These are phyloP conservation scores for Elongisporangium senticosum DNA, from an alignment of 352 stramenopile species.

Conservation along the genomic window DNA sequence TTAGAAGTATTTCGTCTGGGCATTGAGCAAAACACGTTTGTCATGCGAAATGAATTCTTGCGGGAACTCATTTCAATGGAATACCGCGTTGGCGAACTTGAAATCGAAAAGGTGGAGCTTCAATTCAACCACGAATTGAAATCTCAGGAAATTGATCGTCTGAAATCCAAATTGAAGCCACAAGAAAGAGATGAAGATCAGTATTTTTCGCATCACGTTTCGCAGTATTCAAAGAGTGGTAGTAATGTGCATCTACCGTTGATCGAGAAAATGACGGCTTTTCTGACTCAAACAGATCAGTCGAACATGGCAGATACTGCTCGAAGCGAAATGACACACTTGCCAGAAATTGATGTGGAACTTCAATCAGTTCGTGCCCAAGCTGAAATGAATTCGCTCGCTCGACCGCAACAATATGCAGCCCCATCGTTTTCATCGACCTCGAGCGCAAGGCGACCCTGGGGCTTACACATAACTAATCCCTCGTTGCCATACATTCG, in stretches of 20 bases:
- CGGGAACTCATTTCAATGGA: slow-evolving; percentile 72
- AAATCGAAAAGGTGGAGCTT: slow-evolving; percentile 90
- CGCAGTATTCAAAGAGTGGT: neutral
- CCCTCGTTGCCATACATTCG: slow-evolving; percentile 61
- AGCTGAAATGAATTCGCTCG: neutral
- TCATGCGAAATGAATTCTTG: slow-evolving; percentile 41
- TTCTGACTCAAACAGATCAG: neutral
- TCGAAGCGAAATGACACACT: neutral
- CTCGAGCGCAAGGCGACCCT: slow-evolving; percentile 24
- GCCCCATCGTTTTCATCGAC: slow-evolving; percentile 8
- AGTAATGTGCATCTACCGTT: neutral
- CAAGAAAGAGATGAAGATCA: neutral
- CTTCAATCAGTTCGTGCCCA: neutral
- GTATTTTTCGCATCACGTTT: neutral
- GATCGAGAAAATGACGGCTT: neutral
- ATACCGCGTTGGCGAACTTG: slow-evolving; percentile 85
- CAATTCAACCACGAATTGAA: slow-evolving; percentile 14
- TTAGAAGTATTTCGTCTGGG: slow-evolving; percentile 52
- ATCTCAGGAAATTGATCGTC: neutral
- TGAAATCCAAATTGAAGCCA: neutral
- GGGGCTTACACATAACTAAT: slow-evolving; percentile 57
- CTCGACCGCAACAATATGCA: neutral
- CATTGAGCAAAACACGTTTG: slow-evolving; percentile 38
- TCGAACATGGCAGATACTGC: neutral
- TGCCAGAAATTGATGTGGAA: neutral